Conservation (phyloP, 2,329 filamentous ascomycete species). For the Byssothecium circinans region DNA sequence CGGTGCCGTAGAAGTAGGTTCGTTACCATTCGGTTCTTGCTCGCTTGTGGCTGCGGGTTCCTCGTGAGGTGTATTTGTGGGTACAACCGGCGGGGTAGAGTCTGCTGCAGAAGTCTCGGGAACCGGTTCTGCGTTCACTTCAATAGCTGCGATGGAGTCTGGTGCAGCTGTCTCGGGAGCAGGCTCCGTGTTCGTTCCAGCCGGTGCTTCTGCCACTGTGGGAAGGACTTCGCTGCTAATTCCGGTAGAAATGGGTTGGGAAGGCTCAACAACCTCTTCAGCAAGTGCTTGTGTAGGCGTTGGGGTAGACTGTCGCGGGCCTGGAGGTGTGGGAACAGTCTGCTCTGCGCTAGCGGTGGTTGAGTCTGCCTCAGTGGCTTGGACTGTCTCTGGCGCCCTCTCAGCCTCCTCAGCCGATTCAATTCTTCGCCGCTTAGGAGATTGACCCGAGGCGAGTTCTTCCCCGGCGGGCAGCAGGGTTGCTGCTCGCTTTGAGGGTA, state of each 20-base stretch:
- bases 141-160: background rate
- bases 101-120: background rate
- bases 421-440: constrained; percentile 26
- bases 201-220: background rate
- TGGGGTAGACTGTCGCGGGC: too few species aligned
- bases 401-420: constrained; percentile 10
- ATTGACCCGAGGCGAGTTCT: constrained; percentile 13
- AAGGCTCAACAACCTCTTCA: background rate
- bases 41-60: background rate
- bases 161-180: too few species aligned
- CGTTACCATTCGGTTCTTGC: background rate
- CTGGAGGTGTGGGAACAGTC: background rate
- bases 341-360: background rate
- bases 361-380: background rate
- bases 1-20: constrained; percentile 1
- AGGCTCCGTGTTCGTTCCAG: background rate
- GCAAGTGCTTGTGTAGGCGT: too few species aligned
- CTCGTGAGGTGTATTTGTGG: background rate
- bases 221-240: background rate
- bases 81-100: background rate
- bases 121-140: background rate
- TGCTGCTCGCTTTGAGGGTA: background rate
- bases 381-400: background rate
- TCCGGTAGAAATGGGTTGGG: background rate
- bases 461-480: constrained; percentile 12